phyloP scores from a whole-genome alignment of 495 filamentous ascomycete species.

The Hypoxylon perforatum region DNA sequence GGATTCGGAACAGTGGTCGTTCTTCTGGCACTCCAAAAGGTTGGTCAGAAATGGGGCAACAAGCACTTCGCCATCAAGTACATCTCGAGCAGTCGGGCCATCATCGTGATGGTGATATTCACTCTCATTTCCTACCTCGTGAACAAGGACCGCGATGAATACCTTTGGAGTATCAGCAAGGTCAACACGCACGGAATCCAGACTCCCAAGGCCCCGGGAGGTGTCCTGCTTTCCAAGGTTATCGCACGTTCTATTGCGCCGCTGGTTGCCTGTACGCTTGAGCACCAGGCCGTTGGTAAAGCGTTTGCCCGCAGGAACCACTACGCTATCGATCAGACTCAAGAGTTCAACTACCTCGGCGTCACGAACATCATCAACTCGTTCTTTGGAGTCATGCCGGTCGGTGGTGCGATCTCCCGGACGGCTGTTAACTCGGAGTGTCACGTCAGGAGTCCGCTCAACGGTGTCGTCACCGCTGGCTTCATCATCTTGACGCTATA shows the following conservation, averaged over 20 bases:
- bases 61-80: slow-evolving; percentile 56
- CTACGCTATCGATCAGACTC: slow-evolving; percentile 59
- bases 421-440: slow-evolving; percentile 63
- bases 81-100: slow-evolving; percentile 57
- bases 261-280: slow-evolving; percentile 58
- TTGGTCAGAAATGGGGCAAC: slow-evolving; percentile 59
- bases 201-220: slow-evolving; percentile 49
- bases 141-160: slow-evolving; percentile 54
- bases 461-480: slow-evolving; percentile 57
- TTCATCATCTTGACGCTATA: slow-evolving; percentile 61
- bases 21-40: slow-evolving; percentile 55
- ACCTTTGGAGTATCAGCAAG: slow-evolving; percentile 55
- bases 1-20: slow-evolving; percentile 59
- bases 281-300: slow-evolving; percentile 61
- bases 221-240: slow-evolving; percentile 51
- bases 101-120: slow-evolving; percentile 58
- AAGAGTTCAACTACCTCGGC: slow-evolving; percentile 62
- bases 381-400: slow-evolving; percentile 61
- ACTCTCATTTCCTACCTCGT: slow-evolving; percentile 60
- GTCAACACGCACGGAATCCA: slow-evolving; percentile 57
- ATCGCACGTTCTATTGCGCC: slow-evolving; percentile 53
- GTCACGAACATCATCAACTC: slow-evolving; percentile 61
- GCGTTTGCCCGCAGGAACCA: slow-evolving; percentile 60
- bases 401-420: slow-evolving; percentile 61
- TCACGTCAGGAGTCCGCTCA: slow-evolving; percentile 56